Evolutionary conservation across 345 rosid genomes (phyloP).

Genomic region (Euclidium syriacum): DNA sequence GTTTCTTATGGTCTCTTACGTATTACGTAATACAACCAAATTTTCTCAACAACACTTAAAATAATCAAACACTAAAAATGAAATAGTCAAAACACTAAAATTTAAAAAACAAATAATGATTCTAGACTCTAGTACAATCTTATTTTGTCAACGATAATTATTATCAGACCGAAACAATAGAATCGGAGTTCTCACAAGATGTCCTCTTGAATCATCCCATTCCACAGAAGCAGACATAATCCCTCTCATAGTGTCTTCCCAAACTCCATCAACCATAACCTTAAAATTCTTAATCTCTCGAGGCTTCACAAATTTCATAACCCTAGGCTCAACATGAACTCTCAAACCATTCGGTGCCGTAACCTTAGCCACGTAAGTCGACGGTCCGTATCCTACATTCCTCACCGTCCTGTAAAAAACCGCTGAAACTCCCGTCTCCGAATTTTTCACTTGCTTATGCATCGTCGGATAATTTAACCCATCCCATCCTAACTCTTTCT

Average conservation of each 20-base stretch:
- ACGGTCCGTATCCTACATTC: conserved; percentile 40
- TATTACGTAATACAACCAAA: no score
- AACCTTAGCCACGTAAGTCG: conserved; percentile 48
- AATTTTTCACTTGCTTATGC: conserved; percentile 43
- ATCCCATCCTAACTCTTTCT: conserved; percentile 52
- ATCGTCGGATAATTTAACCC: conserved; percentile 87
- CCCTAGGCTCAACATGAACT: conserved; percentile 47
- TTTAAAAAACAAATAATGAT: not conserved
- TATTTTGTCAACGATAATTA: not conserved
- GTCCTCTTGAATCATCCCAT: conserved; percentile 55
- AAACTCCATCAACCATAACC: conserved; percentile 49
- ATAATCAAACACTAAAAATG: no score
- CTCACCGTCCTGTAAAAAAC: conserved; percentile 61
- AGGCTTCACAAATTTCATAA: conserved; percentile 31
- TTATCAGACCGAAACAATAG: conserved; percentile 27
- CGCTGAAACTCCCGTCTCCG: conserved; percentile 32
- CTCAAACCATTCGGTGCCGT: conserved; percentile 43
- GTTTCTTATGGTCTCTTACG: no score
- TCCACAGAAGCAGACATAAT: conserved; percentile 46
- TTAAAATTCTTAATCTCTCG: conserved; percentile 41
- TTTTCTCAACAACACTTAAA: no score
- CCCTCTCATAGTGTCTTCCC: conserved; percentile 7
- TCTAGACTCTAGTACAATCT: not conserved
- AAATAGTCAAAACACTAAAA: no score
- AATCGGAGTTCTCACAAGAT: conserved; percentile 54